Conservation (phyloP, 768 basidiomycete genomes). For the Floccularia luteovirens region DNA sequence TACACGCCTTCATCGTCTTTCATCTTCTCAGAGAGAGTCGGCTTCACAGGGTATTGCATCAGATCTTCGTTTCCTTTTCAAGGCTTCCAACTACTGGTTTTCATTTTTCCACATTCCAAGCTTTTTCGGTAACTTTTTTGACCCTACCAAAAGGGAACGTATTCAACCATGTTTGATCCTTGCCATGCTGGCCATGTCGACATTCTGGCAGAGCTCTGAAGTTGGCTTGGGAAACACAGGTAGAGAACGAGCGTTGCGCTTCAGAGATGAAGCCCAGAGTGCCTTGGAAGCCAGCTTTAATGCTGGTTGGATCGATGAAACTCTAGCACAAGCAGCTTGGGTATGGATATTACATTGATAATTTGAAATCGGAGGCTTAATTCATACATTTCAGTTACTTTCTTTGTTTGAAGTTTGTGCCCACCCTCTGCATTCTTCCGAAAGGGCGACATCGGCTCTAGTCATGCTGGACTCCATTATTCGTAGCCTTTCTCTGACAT, state of each 20-base stretch:
- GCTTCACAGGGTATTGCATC: constrained; percentile 36
- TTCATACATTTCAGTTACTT: constrained; percentile 37
- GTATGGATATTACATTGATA: constrained; percentile 26
- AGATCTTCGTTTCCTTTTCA: constrained; percentile 62
- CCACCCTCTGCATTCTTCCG: constrained; percentile 50
- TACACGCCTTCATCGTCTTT: constrained; percentile 22
- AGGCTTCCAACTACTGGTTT: constrained; percentile 61
- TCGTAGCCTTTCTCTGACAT: constrained; percentile 48
- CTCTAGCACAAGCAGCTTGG: constrained; percentile 71
- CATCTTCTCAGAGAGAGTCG: constrained; percentile 34
- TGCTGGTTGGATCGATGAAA: constrained; percentile 67
- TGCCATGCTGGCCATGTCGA: constrained; percentile 56
- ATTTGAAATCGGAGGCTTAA: neutral
- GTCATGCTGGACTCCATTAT: constrained; percentile 63
- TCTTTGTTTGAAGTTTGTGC: constrained; percentile 68
- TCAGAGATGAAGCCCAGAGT: constrained; percentile 62
- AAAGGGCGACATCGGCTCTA: constrained; percentile 50
- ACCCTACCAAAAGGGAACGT: constrained; percentile 41
- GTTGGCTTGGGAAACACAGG: constrained; percentile 41
- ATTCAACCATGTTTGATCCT: constrained; percentile 67
- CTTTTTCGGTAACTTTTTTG: constrained; percentile 53
- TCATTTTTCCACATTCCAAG: constrained; percentile 66
- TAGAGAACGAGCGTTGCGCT: constrained; percentile 46
- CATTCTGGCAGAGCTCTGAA: constrained; percentile 65
- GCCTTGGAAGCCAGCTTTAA: constrained; percentile 66